Evolutionary conservation across 768 basidiomycete species (phyloP).

Genomic region (Auricularia heimuer): DNA sequence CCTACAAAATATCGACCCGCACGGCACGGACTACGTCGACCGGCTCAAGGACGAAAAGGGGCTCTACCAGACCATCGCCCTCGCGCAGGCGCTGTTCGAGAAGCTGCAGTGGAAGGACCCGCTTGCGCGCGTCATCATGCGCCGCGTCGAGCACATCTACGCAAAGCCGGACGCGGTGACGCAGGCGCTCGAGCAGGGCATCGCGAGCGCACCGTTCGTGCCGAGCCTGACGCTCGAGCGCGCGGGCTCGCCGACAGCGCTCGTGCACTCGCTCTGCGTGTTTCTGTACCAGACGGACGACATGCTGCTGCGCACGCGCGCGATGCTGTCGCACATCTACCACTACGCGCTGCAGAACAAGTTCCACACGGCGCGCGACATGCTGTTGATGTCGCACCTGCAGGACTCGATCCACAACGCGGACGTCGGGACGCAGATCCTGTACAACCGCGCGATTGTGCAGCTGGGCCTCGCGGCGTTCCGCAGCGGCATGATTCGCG

Average conservation of each 20-base stretch:
- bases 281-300: slow-evolving; percentile 89
- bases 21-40: slow-evolving; percentile 98
- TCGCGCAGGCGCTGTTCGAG: slow-evolving; percentile 88
- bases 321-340: slow-evolving; percentile 96
- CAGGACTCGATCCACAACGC: slow-evolving; percentile 95
- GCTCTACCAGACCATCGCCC: slow-evolving; percentile 87
- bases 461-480: slow-evolving; percentile 97
- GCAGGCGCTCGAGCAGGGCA: slow-evolving; percentile 73
- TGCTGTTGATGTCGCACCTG: slow-evolving; percentile 97
- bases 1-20: slow-evolving; percentile 95
- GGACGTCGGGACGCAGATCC: slow-evolving; percentile 92
- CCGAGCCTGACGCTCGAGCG: slow-evolving; percentile 51
- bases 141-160: slow-evolving; percentile 95
- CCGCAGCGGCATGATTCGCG: slow-evolving; percentile 87
- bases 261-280: slow-evolving; percentile 83
- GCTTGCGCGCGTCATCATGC: slow-evolving; percentile 82
- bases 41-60: slow-evolving; percentile 92
- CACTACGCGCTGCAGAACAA: slow-evolving; percentile 95
- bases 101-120: slow-evolving; percentile 66
- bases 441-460: slow-evolving; percentile 96
- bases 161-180: slow-evolving; percentile 96
- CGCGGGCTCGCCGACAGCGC: slow-evolving; percentile 50
- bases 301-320: slow-evolving; percentile 86
- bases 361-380: slow-evolving; percentile 93
- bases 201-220: slow-evolving; percentile 45